phyloP scores from a whole-genome alignment of 768 basidiomycete genomes.

The Rubroboletus pulcherrimus region DNA sequence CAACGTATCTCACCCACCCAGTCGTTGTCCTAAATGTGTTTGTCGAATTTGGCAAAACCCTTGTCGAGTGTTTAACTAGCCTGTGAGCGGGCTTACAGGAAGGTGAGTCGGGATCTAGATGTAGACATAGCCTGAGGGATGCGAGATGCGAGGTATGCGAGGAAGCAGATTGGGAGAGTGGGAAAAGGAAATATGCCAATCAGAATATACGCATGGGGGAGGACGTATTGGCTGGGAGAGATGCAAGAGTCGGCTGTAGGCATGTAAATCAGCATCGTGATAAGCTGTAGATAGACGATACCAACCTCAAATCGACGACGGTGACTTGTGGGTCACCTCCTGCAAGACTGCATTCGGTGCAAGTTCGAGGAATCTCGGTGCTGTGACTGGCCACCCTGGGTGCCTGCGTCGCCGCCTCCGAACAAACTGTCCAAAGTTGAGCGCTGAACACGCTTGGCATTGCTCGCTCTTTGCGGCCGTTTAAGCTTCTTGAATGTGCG shows the following conservation, averaged over 20 bases:
- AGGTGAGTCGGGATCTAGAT: conserved; percentile 89
- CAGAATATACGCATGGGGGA: conserved; percentile 70
- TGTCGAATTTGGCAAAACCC: conserved; percentile 62
- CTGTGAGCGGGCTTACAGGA: conserved; percentile 75
- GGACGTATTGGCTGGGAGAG: conserved; percentile 62
- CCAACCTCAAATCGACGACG: conserved; percentile 79
- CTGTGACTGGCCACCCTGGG: conserved; percentile 71
- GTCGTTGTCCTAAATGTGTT: conserved; percentile 57
- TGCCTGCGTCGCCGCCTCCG: conserved; percentile 69
- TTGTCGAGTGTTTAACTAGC: conserved; percentile 77
- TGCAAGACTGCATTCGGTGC: conserved; percentile 70
- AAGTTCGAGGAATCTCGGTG: conserved; percentile 69
- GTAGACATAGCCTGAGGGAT: conserved; percentile 88
- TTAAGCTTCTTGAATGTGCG: conserved; percentile 44
- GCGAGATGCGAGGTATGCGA: conserved; percentile 48
- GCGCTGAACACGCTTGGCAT: conserved; percentile 47
- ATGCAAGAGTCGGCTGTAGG: conserved; percentile 66
- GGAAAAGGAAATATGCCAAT: conserved; percentile 77
- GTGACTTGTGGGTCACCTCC: conserved; percentile 80
- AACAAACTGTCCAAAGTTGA: conserved; percentile 76
- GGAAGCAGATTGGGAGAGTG: conserved; percentile 43
- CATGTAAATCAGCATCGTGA: background rate
- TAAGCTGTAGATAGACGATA: conserved; percentile 7
- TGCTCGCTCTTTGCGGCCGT: conserved; percentile 51
- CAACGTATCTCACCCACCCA: conserved; percentile 66